Base-by-base conservation (phyloP, 805 yeast genomes). In the Torulaspora indica region DNA sequence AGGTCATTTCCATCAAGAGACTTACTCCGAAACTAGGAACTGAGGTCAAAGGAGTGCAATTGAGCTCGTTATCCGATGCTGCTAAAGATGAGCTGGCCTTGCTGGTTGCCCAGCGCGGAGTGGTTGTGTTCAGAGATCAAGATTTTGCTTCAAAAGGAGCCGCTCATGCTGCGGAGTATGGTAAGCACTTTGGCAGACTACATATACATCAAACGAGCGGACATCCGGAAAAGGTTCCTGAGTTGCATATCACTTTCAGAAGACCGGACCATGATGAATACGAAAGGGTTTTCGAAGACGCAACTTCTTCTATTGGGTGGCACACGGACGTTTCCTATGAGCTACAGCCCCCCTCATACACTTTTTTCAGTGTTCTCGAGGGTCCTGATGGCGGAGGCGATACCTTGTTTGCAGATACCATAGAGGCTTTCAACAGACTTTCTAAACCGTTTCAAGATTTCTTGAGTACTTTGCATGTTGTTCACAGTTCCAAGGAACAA, bases 161-260 rank as follows among this genome's bases (percentile, higher is more conserved):
- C 3, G 68, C 66, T 23, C 73, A 71, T 51, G 62, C 66, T 38
- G 67, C 62, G 32, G 70, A 81, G 31, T 80, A 71, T 64, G 86
- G 84, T 38, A 66, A 64, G 36, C 76, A 82, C 59, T 84, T 79
- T 59, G 90, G 91, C 27, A 79, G 80, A 28, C 71, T 79, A 47
- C 89, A 84, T 62, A 73, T 81, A 47, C 90, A 84, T 58, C 86
- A 87, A 37, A 79, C 85, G 9, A 77, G 85, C 8, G 88, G 89
- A 17, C 80, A 85, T 12, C 88, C 85, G 24, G 69, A 66, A 49
- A 71, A 69, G 7, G 68, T 67, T 48, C 82, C 85, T 4, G 79
- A 80, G 47, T 72, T 82, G 49, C 87, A 81, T 52, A 66, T 81
- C 30, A 78, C 81, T 15, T 80, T 76, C 62, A 71, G 84, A 36